phyloP scores from a whole-genome alignment of 2,329 filamentous ascomycete species.

The Epicoccum sorghinum region DNA sequence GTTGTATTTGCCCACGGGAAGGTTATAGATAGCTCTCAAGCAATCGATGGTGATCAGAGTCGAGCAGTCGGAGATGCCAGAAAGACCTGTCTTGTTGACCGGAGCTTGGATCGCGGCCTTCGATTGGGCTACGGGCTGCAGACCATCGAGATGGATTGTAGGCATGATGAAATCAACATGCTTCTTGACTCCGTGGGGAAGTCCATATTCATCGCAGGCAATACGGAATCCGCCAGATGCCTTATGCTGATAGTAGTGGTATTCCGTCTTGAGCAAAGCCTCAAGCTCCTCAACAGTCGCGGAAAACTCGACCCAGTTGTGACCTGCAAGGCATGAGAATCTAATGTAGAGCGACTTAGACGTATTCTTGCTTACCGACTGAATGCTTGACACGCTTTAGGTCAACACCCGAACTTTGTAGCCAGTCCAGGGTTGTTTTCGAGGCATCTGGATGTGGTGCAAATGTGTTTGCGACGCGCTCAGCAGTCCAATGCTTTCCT shows the following conservation, averaged over 20 bases:
- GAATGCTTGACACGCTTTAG: slow-evolving; percentile 20
- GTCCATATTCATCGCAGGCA: slow-evolving; percentile 26
- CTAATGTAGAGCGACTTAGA: not conserved
- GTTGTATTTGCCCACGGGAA: slow-evolving; percentile 25
- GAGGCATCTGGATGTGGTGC: slow-evolving; percentile 21
- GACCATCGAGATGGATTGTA: slow-evolving; percentile 21
- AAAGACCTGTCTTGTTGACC: slow-evolving; percentile 13
- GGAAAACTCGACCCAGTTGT: slow-evolving; percentile 21
- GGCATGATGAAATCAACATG: slow-evolving; percentile 29
- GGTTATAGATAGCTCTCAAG: slow-evolving; percentile 26
- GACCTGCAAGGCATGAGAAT: slow-evolving; percentile 3
- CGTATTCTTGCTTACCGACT: slow-evolving; percentile 4
- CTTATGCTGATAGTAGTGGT: slow-evolving; percentile 23
- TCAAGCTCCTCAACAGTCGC: slow-evolving; percentile 17
- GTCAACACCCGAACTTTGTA: slow-evolving; percentile 20
- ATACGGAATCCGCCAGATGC: slow-evolving; percentile 19
- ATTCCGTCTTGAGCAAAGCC: slow-evolving; percentile 20
- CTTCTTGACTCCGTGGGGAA: slow-evolving; percentile 19
- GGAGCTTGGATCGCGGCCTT: slow-evolving; percentile 8
- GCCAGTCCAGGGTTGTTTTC: slow-evolving; percentile 22
- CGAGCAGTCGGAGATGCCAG: slow-evolving; percentile 15
- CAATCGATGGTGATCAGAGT: slow-evolving; percentile 22
- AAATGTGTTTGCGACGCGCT: slow-evolving; percentile 23
- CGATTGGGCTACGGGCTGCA: slow-evolving; percentile 18
- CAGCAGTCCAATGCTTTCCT: slow-evolving; percentile 22